Conservation (phyloP, 345 rosid species). For the Linum usitatissimum region DNA sequence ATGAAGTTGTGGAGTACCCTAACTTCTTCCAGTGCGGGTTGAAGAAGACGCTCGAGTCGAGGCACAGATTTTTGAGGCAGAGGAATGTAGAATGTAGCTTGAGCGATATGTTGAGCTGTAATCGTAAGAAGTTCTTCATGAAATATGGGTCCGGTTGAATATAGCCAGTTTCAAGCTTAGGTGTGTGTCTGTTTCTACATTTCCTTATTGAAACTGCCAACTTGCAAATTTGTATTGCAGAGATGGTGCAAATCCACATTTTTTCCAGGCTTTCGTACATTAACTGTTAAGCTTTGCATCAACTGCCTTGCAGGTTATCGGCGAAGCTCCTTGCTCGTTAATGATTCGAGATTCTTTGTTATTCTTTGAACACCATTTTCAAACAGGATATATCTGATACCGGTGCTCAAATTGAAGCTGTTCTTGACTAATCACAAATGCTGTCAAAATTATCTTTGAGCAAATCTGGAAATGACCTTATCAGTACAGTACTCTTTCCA, state of each 20-base stretch:
- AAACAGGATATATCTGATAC: too few species aligned
- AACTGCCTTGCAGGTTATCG: too few species aligned
- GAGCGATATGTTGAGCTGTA: conserved; percentile 65
- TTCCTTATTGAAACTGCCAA: not conserved
- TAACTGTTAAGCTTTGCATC: too few species aligned
- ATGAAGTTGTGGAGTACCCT: conserved; percentile 53
- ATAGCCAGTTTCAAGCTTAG: conserved; percentile 14
- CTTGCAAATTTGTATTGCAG: not conserved
- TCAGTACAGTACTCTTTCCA: too few species aligned
- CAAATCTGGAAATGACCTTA: too few species aligned
- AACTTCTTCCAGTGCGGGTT: conserved; percentile 59
- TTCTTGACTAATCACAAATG: too few species aligned
- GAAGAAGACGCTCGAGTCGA: conserved; percentile 49
- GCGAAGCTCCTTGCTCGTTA: too few species aligned
- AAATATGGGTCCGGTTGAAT: conserved; percentile 41
- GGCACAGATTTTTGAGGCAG: conserved; percentile 47
- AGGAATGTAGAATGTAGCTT: conserved; percentile 48
- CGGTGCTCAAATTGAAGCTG: too few species aligned
- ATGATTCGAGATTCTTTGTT: too few species aligned
- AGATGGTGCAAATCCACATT: not conserved
- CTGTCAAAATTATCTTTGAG: too few species aligned
- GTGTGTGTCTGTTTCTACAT: not conserved
- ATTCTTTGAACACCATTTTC: too few species aligned
- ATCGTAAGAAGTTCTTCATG: conserved; percentile 39
- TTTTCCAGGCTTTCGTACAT: too few species aligned